A percentile compares a stretch with the other conserved stretches of the same genome.
These are phyloP conservation scores for Agrocybe pediades DNA, from an alignment of 768 basidiomycete genomes.

Conservation along the genomic window DNA sequence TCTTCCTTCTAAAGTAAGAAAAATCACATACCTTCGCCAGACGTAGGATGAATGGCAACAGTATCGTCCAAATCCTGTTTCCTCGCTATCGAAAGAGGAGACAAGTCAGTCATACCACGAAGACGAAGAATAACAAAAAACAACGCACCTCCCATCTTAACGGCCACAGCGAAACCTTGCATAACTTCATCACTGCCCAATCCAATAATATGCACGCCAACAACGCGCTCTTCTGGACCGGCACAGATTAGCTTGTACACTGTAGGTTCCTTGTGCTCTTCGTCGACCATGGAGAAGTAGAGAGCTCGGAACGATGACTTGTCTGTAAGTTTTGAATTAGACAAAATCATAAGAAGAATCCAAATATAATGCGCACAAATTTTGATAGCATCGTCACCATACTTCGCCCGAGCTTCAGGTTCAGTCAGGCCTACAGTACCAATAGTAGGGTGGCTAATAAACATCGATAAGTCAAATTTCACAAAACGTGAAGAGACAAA, in stretches of 20 bases:
- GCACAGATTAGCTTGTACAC: slow-evolving; percentile 89
- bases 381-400: slow-evolving; percentile 85
- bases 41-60: slow-evolving; percentile 91
- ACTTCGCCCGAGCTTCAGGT: slow-evolving; percentile 83
- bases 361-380: slow-evolving; percentile 65
- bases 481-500: background rate
- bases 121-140: background rate
- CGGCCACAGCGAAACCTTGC: slow-evolving; percentile 96
- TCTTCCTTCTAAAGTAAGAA: background rate
- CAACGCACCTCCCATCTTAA: slow-evolving; percentile 84
- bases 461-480: slow-evolving; percentile 5
- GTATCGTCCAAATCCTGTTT: slow-evolving; percentile 86
- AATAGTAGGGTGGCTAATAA: slow-evolving; percentile 84
- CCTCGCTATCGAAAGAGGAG: slow-evolving; percentile 45
- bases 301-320: slow-evolving; percentile 80
- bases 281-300: slow-evolving; percentile 90
- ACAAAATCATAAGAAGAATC: background rate
- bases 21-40: slow-evolving; percentile 65
- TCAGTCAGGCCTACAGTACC: slow-evolving; percentile 97
- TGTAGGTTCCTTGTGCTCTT: slow-evolving; percentile 93
- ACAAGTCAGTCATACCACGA: slow-evolving; percentile 1
- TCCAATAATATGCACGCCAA: slow-evolving; percentile 95
- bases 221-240: slow-evolving; percentile 90
- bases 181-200: slow-evolving; percentile 90
- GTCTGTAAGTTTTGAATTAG: slow-evolving; percentile 43